Base-by-base conservation (phyloP, 148 eudicot species). In the Fagopyrum esculentum region DNA sequence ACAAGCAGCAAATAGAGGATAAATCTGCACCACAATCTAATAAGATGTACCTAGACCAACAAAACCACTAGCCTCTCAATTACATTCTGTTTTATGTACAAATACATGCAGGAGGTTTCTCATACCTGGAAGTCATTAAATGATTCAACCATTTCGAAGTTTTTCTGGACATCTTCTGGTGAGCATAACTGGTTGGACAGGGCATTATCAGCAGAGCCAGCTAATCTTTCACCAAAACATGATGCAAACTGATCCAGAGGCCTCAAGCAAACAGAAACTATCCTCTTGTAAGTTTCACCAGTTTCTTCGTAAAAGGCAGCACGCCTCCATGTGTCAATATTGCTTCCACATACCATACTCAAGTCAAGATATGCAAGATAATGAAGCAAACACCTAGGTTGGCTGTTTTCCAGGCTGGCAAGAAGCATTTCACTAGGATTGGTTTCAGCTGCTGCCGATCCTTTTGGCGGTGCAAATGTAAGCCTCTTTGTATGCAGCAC, bases 301-400 rank as follows among this genome's bases (percentile, higher is more conserved):
- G 88, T 90, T 83, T 95, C 98, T 78, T 92, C 98, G 74, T 86
- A 95, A 77, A 95, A 90, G 19, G 98, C 97, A 78, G 93, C 92
- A 54, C 98, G 91, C 47, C 97, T 89, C 97, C 99, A 92, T 4
- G 84, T 83, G 69, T 95, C 94, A 72, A 87, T 86, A 78, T 92
- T 90, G 63, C 85, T 87, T 71, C 90, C 94, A 89, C 98, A 92
- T 44, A 95, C 89, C 97, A 92, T 92, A 61, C 85, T 82, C 17
- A 95, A 86, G 85, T 95, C 99, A 76, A 95, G 89, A 78, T 92
- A 90, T 22, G 97, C 97, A 82, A 90, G 92, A 84, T 90, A 80
- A 74, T 85, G 96, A 75, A 87, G 35, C 60, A 95, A 87, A 64
- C 92, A 89, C 73, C 89, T 85, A 6, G 92, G 83, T 30, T 69